A percentile compares a stretch with the other conserved stretches of the same genome.
phyloP scores from a whole-genome alignment of 2,329 filamentous ascomycete genomes.

The Huntiella decipiens region DNA sequence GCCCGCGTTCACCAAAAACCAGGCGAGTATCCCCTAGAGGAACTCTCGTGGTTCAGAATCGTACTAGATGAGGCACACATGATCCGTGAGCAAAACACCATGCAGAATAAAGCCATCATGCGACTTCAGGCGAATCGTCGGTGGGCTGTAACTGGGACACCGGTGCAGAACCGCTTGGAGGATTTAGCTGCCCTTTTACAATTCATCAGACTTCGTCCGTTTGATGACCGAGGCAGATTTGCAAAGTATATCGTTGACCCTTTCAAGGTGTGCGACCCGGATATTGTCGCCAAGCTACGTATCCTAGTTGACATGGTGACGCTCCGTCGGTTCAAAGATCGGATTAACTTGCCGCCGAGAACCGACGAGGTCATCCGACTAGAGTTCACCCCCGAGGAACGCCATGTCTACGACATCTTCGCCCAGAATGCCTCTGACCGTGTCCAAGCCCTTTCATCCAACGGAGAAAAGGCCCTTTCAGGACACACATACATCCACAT shows the following conservation, averaged over 20 bases:
- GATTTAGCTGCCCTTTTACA: slow-evolving; percentile 74
- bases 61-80: slow-evolving; percentile 89
- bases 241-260: slow-evolving; percentile 62
- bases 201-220: slow-evolving; percentile 70
- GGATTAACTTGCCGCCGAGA: slow-evolving; percentile 61
- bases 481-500: slow-evolving; percentile 90
- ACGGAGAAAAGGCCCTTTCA: slow-evolving; percentile 43
- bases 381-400: slow-evolving; percentile 58
- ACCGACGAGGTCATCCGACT: slow-evolving; percentile 56
- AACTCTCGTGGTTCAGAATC: slow-evolving; percentile 81
- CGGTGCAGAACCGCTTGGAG: slow-evolving; percentile 82
- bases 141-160: slow-evolving; percentile 96
- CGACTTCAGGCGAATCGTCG: slow-evolving; percentile 59
- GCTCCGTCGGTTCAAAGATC: slow-evolving; percentile 76
- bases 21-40: slow-evolving; percentile 46
- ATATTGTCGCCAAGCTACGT: slow-evolving; percentile 68
- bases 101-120: slow-evolving; percentile 72
- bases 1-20: slow-evolving; percentile 41
- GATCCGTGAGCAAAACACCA: slow-evolving; percentile 68
- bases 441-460: slow-evolving; percentile 51
- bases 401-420: slow-evolving; percentile 66
- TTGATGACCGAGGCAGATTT: slow-evolving; percentile 61
- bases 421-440: slow-evolving; percentile 62
- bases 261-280: slow-evolving; percentile 71
- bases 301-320: slow-evolving; percentile 90